Percentiles rank a stretch among this genome's conserved stretches.
Evolutionary conservation across 2,329 filamentous ascomycete species (phyloP).

Genomic region (Ceratocystis harringtonii): DNA sequence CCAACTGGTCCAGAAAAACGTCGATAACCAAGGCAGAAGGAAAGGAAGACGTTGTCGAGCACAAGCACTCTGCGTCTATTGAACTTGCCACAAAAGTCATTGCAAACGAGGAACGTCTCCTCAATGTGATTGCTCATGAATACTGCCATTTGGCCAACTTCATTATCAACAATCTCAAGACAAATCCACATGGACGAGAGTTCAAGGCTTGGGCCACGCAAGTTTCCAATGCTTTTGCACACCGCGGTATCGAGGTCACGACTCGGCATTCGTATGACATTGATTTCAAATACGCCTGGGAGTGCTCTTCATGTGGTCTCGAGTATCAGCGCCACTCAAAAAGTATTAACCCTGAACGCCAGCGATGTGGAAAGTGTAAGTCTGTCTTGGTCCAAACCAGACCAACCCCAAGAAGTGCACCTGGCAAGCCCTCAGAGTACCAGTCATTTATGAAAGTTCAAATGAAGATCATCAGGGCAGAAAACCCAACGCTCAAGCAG

Average conservation of each 20-base stretch:
- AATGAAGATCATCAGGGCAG: conserved; percentile 44
- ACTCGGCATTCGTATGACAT: conserved; percentile 85
- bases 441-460: conserved; percentile 49
- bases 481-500: conserved; percentile 42
- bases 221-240: conserved; percentile 40
- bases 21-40: conserved; percentile 23
- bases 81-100: conserved; percentile 85
- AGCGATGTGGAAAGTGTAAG: conserved; percentile 67
- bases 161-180: conserved; percentile 62
- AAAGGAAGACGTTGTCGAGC: conserved; percentile 13
- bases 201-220: conserved; percentile 62
- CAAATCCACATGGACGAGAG: conserved; percentile 65
- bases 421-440: conserved; percentile 29
- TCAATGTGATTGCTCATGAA: conserved; percentile 90
- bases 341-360: conserved; percentile 58
- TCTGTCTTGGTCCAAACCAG: conserved; percentile 58
- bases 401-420: conserved; percentile 46
- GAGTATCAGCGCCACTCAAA: conserved; percentile 75
- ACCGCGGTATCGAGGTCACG: conserved; percentile 59
- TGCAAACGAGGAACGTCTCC: conserved; percentile 56
- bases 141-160: conserved; percentile 91
- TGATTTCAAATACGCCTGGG: conserved; percentile 84
- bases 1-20: conserved; percentile 53
- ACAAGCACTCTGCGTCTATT: conserved; percentile 56
- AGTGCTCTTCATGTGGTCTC: conserved; percentile 50